Conservation (phyloP, 2,329 filamentous ascomycete genomes). For the Trichoderma arundinaceum region DNA sequence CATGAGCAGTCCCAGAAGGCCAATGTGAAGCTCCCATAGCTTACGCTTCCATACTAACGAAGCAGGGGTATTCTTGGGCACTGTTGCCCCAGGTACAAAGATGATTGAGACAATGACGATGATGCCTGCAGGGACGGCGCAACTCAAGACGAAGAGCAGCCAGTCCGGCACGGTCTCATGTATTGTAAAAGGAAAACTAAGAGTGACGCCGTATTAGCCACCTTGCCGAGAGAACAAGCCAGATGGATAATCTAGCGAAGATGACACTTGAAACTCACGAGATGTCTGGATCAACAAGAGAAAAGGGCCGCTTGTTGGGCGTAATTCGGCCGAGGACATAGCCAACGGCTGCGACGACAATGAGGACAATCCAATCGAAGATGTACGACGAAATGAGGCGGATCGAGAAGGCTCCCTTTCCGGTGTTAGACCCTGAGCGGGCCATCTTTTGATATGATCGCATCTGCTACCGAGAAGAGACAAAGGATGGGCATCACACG, state of each 20-base stretch:
- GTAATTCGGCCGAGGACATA: slow-evolving; percentile 63
- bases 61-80: slow-evolving; percentile 65
- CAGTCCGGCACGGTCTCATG: slow-evolving; percentile 74
- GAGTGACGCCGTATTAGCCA: not conserved
- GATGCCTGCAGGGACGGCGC: slow-evolving; percentile 68
- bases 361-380: slow-evolving; percentile 74
- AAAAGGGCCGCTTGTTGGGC: slow-evolving; percentile 74
- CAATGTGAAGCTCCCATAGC: slow-evolving; percentile 88
- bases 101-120: slow-evolving; percentile 71
- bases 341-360: slow-evolving; percentile 63
- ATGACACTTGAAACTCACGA: slow-evolving; percentile 53
- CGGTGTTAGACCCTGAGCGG: slow-evolving; percentile 34
- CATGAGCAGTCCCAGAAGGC: slow-evolving; percentile 80
- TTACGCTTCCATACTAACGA: slow-evolving; percentile 77
- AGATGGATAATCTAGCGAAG: not conserved
- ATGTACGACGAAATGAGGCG: slow-evolving; percentile 67
- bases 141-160: slow-evolving; percentile 67
- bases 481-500: slow-evolving; percentile 5
- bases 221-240: slow-evolving; percentile 24
- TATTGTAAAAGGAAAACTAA: slow-evolving; percentile 70
- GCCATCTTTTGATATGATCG: slow-evolving; percentile 41
- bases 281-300: slow-evolving; percentile 73
- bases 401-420: slow-evolving; percentile 40
- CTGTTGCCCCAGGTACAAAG: slow-evolving; percentile 74
- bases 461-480: slow-evolving; percentile 35